These are phyloP conservation scores for Hypsizygus marmoreus DNA, from an alignment of 768 basidiomycete genomes.

Conservation along the genomic window DNA sequence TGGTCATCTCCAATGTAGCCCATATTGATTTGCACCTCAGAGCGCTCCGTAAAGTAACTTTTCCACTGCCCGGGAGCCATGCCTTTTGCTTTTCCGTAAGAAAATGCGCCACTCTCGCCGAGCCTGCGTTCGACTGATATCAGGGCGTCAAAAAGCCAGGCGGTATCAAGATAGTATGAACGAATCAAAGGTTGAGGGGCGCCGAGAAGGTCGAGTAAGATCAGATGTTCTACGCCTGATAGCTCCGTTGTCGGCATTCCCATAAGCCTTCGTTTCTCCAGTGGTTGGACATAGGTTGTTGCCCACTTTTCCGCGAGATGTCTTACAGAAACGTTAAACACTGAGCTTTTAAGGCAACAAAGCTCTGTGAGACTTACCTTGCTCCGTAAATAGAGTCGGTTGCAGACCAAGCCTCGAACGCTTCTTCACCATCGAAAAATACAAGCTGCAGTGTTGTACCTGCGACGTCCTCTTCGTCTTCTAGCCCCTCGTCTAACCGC, in stretches of 20 bases:
- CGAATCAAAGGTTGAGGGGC: conserved; percentile 71
- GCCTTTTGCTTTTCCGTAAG: conserved; percentile 40
- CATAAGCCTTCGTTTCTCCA: conserved; percentile 59
- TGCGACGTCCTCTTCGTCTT: conserved; percentile 74
- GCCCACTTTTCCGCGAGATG: conserved; percentile 91
- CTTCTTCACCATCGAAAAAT: conserved; percentile 98
- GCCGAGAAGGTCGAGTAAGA: conserved; percentile 92
- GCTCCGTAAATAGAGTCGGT: conserved; percentile 96
- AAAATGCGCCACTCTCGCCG: conserved; percentile 63
- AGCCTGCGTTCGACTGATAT: conserved; percentile 71
- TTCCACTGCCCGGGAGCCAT: conserved; percentile 53
- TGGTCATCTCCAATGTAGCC: conserved; percentile 92
- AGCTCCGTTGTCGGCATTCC: conserved; percentile 63
- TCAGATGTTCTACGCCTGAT: conserved; percentile 82
- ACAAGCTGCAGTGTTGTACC: conserved; percentile 90
- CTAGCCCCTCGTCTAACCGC: conserved; percentile 53
- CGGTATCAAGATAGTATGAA: conserved; percentile 85
- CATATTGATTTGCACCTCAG: conserved; percentile 34
- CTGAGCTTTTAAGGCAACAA: background rate
- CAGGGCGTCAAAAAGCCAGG: conserved; percentile 89
- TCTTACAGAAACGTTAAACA: conserved; percentile 38
- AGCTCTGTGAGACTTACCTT: conserved; percentile 60
- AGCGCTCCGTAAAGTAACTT: conserved; percentile 70
- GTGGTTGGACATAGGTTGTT: conserved; percentile 61
- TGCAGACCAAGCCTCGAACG: conserved; percentile 86